phyloP scores from a whole-genome alignment of 2,329 filamentous ascomycete species.

The Ophiostoma pallidulum region DNA sequence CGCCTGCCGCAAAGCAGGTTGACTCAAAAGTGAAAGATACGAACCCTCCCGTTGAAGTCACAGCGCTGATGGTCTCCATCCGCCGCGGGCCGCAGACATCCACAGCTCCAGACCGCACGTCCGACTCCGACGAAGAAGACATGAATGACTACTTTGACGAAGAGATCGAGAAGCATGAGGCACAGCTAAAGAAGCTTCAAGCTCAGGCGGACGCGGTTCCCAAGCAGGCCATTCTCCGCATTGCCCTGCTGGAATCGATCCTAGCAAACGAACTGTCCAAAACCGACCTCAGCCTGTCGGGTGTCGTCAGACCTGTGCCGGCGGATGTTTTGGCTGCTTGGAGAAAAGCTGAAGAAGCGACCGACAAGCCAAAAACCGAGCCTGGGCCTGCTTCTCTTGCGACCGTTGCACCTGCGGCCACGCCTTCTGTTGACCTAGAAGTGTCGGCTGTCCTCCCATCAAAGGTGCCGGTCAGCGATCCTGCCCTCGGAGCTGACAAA shows the following conservation, averaged over 20 bases:
- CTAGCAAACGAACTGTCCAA: constrained; percentile 38
- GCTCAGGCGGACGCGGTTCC: constrained; percentile 28
- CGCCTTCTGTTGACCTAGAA: neutral
- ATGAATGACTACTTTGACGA: constrained; percentile 47
- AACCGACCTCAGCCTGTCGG: constrained; percentile 33
- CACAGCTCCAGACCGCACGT: constrained; percentile 19
- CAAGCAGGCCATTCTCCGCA: constrained; percentile 35
- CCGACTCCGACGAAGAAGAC: constrained; percentile 49
- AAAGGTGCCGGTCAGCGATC: neutral
- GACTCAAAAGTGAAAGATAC: neutral
- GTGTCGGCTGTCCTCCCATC: neutral
- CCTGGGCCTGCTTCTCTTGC: neutral
- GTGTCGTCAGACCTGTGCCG: constrained; percentile 35
- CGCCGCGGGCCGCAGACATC: constrained; percentile 1
- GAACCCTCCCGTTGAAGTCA: neutral
- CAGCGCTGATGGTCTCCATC: constrained; percentile 11
- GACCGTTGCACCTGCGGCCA: neutral
- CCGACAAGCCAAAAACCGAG: neutral
- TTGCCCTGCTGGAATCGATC: constrained; percentile 35
- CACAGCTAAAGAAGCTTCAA: constrained; percentile 38
- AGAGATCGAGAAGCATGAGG: constrained; percentile 43
- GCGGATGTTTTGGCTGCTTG: constrained; percentile 21
- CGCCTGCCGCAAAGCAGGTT: neutral
- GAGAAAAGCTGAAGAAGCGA: constrained; percentile 15
- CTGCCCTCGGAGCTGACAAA: neutral